phyloP scores from a whole-genome alignment of 163 green algal genomes.

The Scenedesmus sp. region DNA sequence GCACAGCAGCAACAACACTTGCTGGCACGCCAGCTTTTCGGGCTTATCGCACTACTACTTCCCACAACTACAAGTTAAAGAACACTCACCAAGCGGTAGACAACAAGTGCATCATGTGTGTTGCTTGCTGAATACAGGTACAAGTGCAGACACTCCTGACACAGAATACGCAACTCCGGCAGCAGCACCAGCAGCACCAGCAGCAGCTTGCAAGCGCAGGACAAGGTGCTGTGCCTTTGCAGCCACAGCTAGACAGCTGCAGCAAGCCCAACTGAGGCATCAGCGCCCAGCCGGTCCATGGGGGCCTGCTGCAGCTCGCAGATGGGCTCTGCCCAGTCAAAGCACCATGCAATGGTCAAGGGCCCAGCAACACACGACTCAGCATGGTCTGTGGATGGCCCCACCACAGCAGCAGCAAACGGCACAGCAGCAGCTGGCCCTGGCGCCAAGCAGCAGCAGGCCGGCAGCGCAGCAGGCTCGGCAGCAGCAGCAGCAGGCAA shows the following conservation, averaged over 20 bases:
- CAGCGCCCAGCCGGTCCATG: neutral
- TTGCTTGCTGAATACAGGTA: neutral
- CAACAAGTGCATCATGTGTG: neutral
- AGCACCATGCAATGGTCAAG: neutral
- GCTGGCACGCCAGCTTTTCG: neutral
- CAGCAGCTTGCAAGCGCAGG: neutral
- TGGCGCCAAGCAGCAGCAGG: neutral
- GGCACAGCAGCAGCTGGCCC: neutral
- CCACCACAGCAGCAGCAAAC: neutral
- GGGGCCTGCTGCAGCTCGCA: constrained; percentile 17
- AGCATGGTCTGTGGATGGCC: neutral
- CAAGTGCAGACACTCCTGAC: neutral
- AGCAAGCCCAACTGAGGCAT: neutral
- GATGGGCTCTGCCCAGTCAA: neutral
- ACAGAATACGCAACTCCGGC: neutral
- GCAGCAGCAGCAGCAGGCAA: constrained; percentile 3
- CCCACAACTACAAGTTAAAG: neutral
- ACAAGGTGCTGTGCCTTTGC: neutral
- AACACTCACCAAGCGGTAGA: neutral
- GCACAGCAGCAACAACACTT: neutral
- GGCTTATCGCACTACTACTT: too few relatives aligned
- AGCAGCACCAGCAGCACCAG: neutral
- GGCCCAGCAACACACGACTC: constrained; percentile 10
- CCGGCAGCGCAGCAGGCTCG: neutral
- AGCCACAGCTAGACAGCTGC: neutral